Conservation (phyloP, 2,329 filamentous ascomycete species). For the Aspergillus melleus region DNA sequence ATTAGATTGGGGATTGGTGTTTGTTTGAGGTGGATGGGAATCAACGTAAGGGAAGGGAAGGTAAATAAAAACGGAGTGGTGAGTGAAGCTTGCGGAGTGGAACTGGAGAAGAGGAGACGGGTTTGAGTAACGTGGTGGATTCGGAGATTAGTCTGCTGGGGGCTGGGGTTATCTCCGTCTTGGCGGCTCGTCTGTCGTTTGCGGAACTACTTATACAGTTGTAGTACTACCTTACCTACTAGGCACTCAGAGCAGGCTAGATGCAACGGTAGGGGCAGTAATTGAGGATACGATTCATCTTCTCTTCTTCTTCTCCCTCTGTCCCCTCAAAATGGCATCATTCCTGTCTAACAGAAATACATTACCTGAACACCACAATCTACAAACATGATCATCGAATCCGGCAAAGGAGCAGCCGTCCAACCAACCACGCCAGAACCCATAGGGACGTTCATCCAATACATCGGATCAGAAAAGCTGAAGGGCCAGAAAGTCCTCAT, state of each 20-base stretch:
- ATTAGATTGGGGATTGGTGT: background rate
- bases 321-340: background rate
- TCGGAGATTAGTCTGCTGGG: background rate
- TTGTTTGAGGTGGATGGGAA: background rate
- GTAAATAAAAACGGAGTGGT: background rate
- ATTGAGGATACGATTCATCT: background rate
- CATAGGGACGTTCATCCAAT: constrained; percentile 31
- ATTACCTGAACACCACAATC: background rate
- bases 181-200: background rate
- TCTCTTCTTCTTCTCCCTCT: background rate
- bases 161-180: background rate
- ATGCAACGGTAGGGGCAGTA: no score
- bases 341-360: background rate
- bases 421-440: constrained; percentile 37
- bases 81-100: background rate
- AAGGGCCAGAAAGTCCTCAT: constrained; percentile 54
- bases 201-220: background rate
- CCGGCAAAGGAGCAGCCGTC: constrained; percentile 19
- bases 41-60: background rate
- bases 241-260: no score
- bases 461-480: constrained; percentile 51
- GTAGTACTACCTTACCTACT: no score
- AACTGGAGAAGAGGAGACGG: background rate
- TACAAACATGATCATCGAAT: background rate
- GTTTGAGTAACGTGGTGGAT: background rate